Evolutionary conservation across 2,329 filamentous ascomycete species (phyloP).

Genomic region (Immersiporthe knoxdaviesiana): DNA sequence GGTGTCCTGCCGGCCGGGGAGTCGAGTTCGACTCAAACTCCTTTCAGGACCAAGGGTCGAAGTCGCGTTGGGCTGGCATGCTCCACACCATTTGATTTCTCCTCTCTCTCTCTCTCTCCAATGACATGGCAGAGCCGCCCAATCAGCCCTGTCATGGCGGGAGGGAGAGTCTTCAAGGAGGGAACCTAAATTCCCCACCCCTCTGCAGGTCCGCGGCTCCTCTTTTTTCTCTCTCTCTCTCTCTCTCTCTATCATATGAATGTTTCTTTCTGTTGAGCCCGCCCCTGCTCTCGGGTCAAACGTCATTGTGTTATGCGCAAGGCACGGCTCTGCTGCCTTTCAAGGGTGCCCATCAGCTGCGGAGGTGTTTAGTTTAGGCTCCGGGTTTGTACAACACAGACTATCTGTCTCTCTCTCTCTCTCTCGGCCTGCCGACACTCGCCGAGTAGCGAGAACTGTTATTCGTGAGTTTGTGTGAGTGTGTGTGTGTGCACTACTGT

Average conservation of each 20-base stretch:
- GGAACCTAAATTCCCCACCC: too few relatives aligned
- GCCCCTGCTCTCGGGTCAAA: not conserved
- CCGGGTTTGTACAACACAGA: not conserved
- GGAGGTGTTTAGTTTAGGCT: not conserved
- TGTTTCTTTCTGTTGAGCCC: too few relatives aligned
- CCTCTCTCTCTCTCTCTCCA: conserved; percentile 17
- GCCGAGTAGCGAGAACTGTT: too few relatives aligned
- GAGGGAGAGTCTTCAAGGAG: not conserved
- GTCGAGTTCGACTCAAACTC: not conserved
- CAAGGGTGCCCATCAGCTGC: not conserved
- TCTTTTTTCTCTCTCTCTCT: not conserved
- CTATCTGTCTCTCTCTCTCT: too few relatives aligned
- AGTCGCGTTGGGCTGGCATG: not conserved
- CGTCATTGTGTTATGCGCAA: not conserved
- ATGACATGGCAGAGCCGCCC: conserved; percentile 18
- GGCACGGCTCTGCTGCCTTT: not conserved
- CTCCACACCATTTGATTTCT: not conserved
- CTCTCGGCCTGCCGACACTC: too few relatives aligned
- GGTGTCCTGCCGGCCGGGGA: not conserved
- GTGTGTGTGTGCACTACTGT: too few relatives aligned
- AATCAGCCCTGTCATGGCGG: conserved; percentile 5
- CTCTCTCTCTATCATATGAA: too few relatives aligned
- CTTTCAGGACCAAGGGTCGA: conserved; percentile 6
- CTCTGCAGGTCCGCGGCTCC: not conserved
- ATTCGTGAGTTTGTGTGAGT: too few relatives aligned